A percentile compares a stretch with the other conserved stretches of the same genome.
phyloP scores from a whole-genome alignment of 2,329 filamentous ascomycete genomes.

The Xylaria sp. region DNA sequence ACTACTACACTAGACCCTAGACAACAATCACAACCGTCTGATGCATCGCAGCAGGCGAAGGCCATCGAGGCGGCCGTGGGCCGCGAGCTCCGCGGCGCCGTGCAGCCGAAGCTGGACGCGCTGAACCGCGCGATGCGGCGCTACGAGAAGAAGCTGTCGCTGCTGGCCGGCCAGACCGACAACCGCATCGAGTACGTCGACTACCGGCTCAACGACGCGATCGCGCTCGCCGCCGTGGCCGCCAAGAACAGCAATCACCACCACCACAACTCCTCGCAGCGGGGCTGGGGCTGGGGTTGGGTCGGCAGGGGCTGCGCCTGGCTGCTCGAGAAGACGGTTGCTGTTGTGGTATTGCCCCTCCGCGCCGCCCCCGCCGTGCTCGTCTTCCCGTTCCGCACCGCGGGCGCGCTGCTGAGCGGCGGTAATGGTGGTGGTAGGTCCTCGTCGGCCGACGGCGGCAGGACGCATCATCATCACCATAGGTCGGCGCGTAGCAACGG shows the following conservation, averaged over 20 bases:
- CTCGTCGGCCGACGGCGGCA: constrained; percentile 34
- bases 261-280: no score
- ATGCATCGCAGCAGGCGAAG: constrained; percentile 38
- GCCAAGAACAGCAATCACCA: constrained; percentile 55
- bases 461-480: no score
- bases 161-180: constrained; percentile 76
- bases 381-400: constrained; percentile 47
- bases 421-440: constrained; percentile 28
- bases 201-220: constrained; percentile 71
- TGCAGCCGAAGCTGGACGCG: constrained; percentile 84
- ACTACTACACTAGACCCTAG: no score
- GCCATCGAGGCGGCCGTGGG: constrained; percentile 48
- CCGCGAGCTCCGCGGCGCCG: constrained; percentile 63
- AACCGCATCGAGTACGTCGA: constrained; percentile 74
- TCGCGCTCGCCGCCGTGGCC: constrained; percentile 78
- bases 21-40: constrained; percentile 28
- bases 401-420: constrained; percentile 39
- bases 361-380: constrained; percentile 44
- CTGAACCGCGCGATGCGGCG: constrained; percentile 85
- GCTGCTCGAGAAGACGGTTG: constrained; percentile 41
- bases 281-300: constrained; percentile 42
- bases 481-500: no score
- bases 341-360: constrained; percentile 46
- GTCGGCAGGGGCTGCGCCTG: no score
- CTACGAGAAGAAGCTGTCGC: constrained; percentile 85